Percentiles rank a stretch among this genome's conserved stretches.
These are phyloP conservation scores for Cryptococcus sp. DNA, from an alignment of 1,284 basidiomycete genomes.

Conservation along the genomic window DNA sequence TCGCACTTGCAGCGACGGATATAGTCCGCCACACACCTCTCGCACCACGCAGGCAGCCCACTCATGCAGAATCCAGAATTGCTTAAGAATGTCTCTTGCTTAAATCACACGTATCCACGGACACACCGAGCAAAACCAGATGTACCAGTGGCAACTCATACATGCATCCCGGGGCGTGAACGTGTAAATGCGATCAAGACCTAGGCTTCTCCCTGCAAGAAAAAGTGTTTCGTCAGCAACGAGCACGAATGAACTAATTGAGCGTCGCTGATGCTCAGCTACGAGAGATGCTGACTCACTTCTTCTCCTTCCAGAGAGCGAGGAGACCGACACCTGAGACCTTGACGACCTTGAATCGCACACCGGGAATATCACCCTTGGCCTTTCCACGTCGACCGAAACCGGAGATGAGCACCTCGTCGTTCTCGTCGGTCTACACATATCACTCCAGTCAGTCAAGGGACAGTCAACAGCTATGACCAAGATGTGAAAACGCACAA, in stretches of 20 bases:
- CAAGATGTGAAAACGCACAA: conserved; percentile 45
- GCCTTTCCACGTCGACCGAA: conserved; percentile 99
- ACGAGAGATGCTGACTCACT: conserved; percentile 57
- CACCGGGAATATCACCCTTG: conserved; percentile 60
- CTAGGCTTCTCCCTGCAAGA: conserved; percentile 38
- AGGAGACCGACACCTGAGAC: conserved; percentile 98
- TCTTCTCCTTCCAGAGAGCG: conserved; percentile 98
- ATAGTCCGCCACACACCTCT: too few relatives aligned
- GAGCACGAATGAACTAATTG: background rate
- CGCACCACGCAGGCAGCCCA: too few relatives aligned
- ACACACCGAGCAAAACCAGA: too few relatives aligned
- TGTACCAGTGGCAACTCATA: conserved; percentile 20
- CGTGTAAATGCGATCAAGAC: conserved; percentile 27
- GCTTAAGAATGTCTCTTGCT: too few relatives aligned
- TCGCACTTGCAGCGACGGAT: too few relatives aligned
- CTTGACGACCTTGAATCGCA: conserved; percentile 99
- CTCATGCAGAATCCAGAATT: too few relatives aligned
- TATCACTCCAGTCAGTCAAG: background rate
- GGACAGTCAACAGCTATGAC: background rate
- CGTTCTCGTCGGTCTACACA: conserved; percentile 79
- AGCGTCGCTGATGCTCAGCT: conserved; percentile 20
- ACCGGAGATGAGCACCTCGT: conserved; percentile 98
- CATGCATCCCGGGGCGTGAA: conserved; percentile 31
- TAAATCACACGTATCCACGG: too few relatives aligned
- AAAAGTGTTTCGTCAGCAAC: background rate